Conservation (phyloP, 306 rosid species). For the Canavalia gladiata region DNA sequence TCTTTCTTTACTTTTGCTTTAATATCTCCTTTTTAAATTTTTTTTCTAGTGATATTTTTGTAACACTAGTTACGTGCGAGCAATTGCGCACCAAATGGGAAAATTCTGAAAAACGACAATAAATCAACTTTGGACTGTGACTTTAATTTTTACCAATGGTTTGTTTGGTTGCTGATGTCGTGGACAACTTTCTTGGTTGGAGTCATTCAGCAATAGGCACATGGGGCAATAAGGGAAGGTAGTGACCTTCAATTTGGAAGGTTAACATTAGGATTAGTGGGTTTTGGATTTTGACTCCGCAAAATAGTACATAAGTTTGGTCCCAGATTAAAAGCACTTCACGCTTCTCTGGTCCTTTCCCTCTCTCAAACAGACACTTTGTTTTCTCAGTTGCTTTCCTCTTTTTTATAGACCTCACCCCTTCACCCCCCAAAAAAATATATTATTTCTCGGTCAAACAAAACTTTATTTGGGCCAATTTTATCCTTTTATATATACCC, state of each 20-base stretch:
- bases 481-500: conserved; percentile 40
- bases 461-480: conserved; percentile 47
- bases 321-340: conserved; percentile 52
- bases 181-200: conserved; percentile 54
- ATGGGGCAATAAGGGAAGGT: conserved; percentile 40
- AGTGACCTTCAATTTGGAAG: conserved; percentile 28
- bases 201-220: conserved; percentile 53
- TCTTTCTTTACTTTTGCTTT: conserved; percentile 34
- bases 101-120: conserved; percentile 58
- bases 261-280: conserved; percentile 40
- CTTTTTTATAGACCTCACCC: conserved; percentile 38
- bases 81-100: conserved; percentile 39
- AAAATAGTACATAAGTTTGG: conserved; percentile 42
- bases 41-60: background rate
- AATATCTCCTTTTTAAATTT: background rate
- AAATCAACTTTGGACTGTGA: conserved; percentile 53
- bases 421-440: background rate
- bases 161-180: conserved; percentile 59
- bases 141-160: conserved; percentile 49
- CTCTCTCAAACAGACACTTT: conserved; percentile 50
- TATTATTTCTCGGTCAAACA: conserved; percentile 44
- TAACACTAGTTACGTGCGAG: conserved; percentile 1
- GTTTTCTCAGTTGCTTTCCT: conserved; percentile 52
- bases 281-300: conserved; percentile 53
- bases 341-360: conserved; percentile 50